Evolutionary conservation across 2,329 filamentous ascomycete genomes (phyloP).

Genomic region (Boeremia lycopersici): DNA sequence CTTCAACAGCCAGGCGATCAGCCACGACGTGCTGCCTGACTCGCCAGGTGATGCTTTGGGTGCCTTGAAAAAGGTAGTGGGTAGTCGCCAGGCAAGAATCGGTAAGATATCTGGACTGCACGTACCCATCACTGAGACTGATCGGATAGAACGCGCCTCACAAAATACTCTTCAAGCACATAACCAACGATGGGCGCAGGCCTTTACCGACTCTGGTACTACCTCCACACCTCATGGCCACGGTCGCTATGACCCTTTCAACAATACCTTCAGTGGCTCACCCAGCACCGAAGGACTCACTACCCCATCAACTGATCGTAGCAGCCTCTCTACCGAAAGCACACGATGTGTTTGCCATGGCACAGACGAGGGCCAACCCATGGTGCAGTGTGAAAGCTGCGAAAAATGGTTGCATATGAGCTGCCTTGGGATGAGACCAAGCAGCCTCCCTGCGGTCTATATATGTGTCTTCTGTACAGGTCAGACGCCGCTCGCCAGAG

Average conservation of each 20-base stretch:
- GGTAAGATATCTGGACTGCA: constrained; percentile 29
- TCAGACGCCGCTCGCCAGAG: constrained; percentile 41
- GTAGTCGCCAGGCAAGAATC: constrained; percentile 43
- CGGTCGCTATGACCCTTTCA: constrained; percentile 43
- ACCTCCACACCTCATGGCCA: constrained; percentile 25
- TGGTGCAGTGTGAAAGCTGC: constrained; percentile 69
- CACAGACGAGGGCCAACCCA: constrained; percentile 59
- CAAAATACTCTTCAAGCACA: constrained; percentile 50
- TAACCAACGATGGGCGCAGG: constrained; percentile 54
- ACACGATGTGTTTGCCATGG: constrained; percentile 65
- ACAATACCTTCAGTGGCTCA: constrained; percentile 46
- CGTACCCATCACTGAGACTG: not conserved
- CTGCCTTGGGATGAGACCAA: constrained; percentile 61
- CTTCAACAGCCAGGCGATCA: constrained; percentile 26
- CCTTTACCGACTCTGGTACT: constrained; percentile 46
- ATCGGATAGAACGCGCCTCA: constrained; percentile 34
- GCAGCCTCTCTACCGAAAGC: constrained; percentile 56
- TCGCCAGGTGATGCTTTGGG: constrained; percentile 48
- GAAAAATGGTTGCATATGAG: constrained; percentile 66
- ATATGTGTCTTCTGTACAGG: constrained; percentile 51
- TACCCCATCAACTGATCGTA: constrained; percentile 61
- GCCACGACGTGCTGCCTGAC: constrained; percentile 37
- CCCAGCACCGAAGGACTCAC: constrained; percentile 56
- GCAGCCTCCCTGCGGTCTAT: constrained; percentile 51
- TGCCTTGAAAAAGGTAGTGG: constrained; percentile 50